Conservation (phyloP, 2,329 filamentous ascomycete species). For the Colletotrichum salicis region DNA sequence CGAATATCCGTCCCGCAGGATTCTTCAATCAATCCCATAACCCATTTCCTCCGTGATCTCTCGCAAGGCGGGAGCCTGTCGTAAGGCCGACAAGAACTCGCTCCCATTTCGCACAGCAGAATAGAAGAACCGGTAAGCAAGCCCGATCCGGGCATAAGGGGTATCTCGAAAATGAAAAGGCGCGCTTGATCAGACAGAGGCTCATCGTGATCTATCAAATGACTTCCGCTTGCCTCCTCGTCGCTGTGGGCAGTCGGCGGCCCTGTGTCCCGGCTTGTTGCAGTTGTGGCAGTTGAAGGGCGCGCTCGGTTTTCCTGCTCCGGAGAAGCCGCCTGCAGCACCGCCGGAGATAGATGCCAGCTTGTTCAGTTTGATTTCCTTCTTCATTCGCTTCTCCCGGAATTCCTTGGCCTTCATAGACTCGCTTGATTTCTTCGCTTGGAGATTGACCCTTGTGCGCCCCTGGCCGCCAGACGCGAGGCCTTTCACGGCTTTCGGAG, state of each 20-base stretch:
- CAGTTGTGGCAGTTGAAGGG: conserved; percentile 68
- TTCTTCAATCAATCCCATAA: neutral
- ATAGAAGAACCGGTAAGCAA: neutral
- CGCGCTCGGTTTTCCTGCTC: conserved; percentile 24
- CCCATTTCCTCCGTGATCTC: neutral
- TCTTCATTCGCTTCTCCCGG: conserved; percentile 70
- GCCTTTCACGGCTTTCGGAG: conserved; percentile 38
- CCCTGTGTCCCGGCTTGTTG: conserved; percentile 69
- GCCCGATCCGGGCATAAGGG: conserved; percentile 1
- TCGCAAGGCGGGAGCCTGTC: neutral
- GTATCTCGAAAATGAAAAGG: conserved; percentile 24
- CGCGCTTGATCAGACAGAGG: neutral
- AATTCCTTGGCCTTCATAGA: conserved; percentile 60
- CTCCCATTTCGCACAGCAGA: neutral
- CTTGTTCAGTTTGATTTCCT: conserved; percentile 73
- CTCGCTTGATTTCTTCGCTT: conserved; percentile 50
- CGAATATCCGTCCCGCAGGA: neutral
- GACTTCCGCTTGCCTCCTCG: conserved; percentile 29
- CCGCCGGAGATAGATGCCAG: conserved; percentile 68
- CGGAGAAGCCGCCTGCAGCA: conserved; percentile 27
- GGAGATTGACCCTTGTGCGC: conserved; percentile 26
- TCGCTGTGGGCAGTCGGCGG: conserved; percentile 62
- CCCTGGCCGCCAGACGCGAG: conserved; percentile 24
- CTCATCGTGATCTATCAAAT: conserved; percentile 15
- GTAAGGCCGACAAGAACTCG: neutral